Percentiles rank a stretch among this genome's conserved stretches.
Evolutionary conservation across 495 filamentous ascomycete genomes (phyloP).

Genomic region (Filosporella fistucella): DNA sequence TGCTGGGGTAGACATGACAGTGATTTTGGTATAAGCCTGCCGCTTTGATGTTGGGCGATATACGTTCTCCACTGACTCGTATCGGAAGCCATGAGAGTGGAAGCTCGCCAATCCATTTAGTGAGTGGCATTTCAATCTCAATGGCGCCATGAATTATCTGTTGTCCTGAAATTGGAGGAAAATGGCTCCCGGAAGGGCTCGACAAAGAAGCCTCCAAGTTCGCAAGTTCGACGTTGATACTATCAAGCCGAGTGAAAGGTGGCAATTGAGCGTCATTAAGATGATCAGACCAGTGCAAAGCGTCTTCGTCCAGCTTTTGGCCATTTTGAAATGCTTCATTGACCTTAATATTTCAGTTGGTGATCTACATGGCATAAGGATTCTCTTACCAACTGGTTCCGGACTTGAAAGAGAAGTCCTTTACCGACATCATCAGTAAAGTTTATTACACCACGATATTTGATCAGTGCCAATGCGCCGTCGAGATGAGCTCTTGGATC

Average conservation of each 20-base stretch:
- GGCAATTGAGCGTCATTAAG: slow-evolving; percentile 5
- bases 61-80: neutral
- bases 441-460: slow-evolving; percentile 2
- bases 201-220: neutral
- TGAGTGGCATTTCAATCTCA: slow-evolving; percentile 2
- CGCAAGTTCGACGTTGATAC: slow-evolving; percentile 10
- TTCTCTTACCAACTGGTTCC: slow-evolving; percentile 7
- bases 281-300: neutral
- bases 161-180: too few relatives aligned
- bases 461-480: slow-evolving; percentile 8
- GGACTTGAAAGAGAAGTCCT: slow-evolving; percentile 1
- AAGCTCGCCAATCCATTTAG: neutral
- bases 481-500: slow-evolving; percentile 3
- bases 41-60: neutral
- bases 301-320: neutral
- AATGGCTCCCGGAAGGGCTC: too few relatives aligned
- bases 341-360: neutral
- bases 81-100: slow-evolving; percentile 5
- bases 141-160: neutral
- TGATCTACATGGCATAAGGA: neutral
- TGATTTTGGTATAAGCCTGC: slow-evolving; percentile 8
- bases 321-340: neutral
- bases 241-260: slow-evolving; percentile 25
- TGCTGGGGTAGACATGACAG: slow-evolving; percentile 8
- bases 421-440: slow-evolving; percentile 1